A percentile compares a stretch with the other conserved stretches of the same genome.
These are phyloP conservation scores for Aspergillus candidus DNA, from an alignment of 2,329 filamentous ascomycete genomes.

Conservation along the genomic window DNA sequence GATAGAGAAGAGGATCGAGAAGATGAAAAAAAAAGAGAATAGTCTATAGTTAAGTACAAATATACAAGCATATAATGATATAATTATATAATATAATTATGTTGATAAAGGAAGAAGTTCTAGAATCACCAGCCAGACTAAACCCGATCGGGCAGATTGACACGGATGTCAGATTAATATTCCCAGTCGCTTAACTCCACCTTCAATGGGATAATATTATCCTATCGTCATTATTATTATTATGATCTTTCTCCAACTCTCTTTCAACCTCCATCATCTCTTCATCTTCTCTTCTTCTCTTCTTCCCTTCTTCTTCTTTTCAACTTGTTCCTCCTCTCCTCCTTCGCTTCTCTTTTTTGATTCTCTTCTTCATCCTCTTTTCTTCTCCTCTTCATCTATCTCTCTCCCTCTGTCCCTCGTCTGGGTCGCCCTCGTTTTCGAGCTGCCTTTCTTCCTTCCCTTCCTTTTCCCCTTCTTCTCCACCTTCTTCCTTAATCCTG, in stretches of 20 bases:
- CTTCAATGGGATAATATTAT: no score
- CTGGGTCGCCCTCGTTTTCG: not conserved
- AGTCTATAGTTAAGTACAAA: no score
- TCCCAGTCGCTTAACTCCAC: no score
- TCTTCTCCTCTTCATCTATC: constrained; percentile 5
- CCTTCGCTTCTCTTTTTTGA: constrained; percentile 7
- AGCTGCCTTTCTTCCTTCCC: constrained; percentile 1
- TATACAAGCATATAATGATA: no score
- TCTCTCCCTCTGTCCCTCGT: constrained; percentile 1
- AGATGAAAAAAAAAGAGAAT: no score
- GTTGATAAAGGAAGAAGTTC: no score
- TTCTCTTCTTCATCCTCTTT: constrained; percentile 4
- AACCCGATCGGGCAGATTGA: no score
- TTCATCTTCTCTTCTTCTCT: constrained; percentile 1
- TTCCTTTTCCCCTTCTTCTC: constrained; percentile 8
- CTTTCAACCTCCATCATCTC: constrained; percentile 14
- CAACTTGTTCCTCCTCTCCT: constrained; percentile 11
- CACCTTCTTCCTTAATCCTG: constrained; percentile 6
- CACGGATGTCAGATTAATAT: no score
- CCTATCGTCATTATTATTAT: no score
- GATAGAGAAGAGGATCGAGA: no score
- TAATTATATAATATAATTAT: no score
- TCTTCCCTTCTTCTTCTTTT: constrained; percentile 14
- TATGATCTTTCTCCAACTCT: constrained; percentile 1
- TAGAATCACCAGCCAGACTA: no score